Evolutionary conservation across 345 rosid genomes (phyloP).

Genomic region (Erucastrum elatum): DNA sequence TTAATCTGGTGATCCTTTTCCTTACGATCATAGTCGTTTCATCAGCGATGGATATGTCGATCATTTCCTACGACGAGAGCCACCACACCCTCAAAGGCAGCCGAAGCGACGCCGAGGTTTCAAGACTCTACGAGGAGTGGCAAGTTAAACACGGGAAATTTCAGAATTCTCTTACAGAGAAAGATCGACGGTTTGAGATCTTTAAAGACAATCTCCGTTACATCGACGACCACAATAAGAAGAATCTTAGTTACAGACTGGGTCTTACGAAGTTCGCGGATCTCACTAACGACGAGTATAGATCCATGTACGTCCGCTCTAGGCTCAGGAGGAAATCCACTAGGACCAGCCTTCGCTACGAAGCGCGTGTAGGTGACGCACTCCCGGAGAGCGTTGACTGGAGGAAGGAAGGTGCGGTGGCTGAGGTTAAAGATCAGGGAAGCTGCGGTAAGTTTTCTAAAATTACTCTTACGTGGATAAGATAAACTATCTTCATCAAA

Average conservation of each 20-base stretch:
- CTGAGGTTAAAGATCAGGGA: constrained; percentile 79
- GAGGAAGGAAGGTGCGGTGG: constrained; percentile 84
- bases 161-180: constrained; percentile 75
- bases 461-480: too few species aligned
- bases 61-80: constrained; percentile 59
- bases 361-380: constrained; percentile 60
- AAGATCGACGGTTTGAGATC: constrained; percentile 65
- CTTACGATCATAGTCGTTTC: constrained; percentile 44
- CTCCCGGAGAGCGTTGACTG: constrained; percentile 72
- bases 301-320: constrained; percentile 66
- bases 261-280: constrained; percentile 89
- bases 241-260: constrained; percentile 54
- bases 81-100: constrained; percentile 32
- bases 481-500: too few species aligned
- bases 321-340: constrained; percentile 41
- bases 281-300: constrained; percentile 90
- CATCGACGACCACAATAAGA: constrained; percentile 74
- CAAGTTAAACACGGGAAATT: constrained; percentile 62
- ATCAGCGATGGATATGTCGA: constrained; percentile 83
- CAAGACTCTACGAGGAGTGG: constrained; percentile 71
- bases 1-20: constrained; percentile 40
- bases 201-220: constrained; percentile 81
- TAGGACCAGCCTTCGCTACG: constrained; percentile 49
- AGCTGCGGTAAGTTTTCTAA: constrained; percentile 60
- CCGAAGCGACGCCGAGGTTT: constrained; percentile 61